Base-by-base conservation (phyloP, 2,329 filamentous ascomycete genomes). In the Beauveria sp. region DNA sequence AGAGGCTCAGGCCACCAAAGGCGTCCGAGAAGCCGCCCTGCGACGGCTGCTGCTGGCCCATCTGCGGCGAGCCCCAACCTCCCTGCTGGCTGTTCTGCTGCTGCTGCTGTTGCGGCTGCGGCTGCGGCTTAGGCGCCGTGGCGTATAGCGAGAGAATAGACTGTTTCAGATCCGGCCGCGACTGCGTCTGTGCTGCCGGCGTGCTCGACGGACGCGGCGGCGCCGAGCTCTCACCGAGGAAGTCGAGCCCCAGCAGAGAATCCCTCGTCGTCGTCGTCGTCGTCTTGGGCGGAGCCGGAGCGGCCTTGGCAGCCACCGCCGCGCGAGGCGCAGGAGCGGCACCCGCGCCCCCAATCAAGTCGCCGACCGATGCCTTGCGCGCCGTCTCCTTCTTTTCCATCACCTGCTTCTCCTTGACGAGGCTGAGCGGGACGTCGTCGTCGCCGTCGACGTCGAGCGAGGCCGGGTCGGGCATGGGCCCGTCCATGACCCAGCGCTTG, bases 401-500 rank as follows among this genome's bases (percentile, higher is more conserved):
- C 34, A 77, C 81, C 70, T 87, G 83, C 73, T 87, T 87, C 75
- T 87, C 84, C 71, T 86, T 87, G 61, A 87, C 84, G 49, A 87
- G 72, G 69, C 81, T 85, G 64, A 83, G 71, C 5, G 81, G 81
- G 18, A 88, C 86, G 73, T 98, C 92, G 67, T 96, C 92, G 69
- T 97, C 93, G 59, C 86, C 92, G 18, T 91, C 90, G 16, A 79
- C 86, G 72, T 96, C 91, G 57, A 99, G 77, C 1, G 89, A 90
- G 3, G 90, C 83, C n/a, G 96, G 95, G 72, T 98, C 92, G 5
- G 96, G 96, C 72, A 96, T 93, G 5, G 86, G 87, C 1, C 95
- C 95, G 64, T 99, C 95, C 93, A 98, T 98, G n/a, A 92, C 89
- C 95, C 95, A 99, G 78, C 96, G 84, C 84, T 96, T 98, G 59